Conservation (phyloP, 163 green algal species). For the Scenedesmus sp. region DNA sequence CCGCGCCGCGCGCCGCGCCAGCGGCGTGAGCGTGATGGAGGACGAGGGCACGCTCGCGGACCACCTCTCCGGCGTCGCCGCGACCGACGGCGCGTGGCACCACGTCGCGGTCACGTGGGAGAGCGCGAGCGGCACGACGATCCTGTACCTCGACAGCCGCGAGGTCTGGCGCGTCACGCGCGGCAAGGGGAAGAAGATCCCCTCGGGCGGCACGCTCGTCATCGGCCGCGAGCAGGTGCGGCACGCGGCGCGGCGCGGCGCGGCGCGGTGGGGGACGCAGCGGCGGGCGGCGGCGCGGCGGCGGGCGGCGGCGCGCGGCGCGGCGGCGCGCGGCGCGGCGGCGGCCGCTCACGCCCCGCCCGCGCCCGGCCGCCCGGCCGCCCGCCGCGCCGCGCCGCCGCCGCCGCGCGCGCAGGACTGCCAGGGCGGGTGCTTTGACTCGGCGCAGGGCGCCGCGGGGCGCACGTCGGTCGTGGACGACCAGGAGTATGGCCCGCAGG, state of each 20-base stretch:
- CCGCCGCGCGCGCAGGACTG: conserved; percentile 80
- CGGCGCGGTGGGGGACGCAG: too few relatives aligned
- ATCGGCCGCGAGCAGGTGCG: conserved; percentile 82
- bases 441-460: conserved; percentile 63
- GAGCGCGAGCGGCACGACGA: conserved; percentile 50
- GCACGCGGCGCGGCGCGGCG: neutral
- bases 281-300: too few relatives aligned
- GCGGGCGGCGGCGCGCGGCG: too few relatives aligned
- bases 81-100: conserved; percentile 88
- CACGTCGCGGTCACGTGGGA: conserved; percentile 83
- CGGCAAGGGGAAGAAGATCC: conserved; percentile 73
- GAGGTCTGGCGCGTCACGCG: conserved; percentile 78
- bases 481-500: conserved; percentile 85
- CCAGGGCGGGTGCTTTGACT: conserved; percentile 90
- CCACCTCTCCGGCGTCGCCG: conserved; percentile 74
- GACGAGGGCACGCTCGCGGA: conserved; percentile 80
- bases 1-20: conserved; percentile 18
- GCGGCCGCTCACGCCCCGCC: too few relatives aligned
- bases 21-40: conserved; percentile 85
- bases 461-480: conserved; percentile 48
- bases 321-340: too few relatives aligned
- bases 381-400: conserved; percentile 11
- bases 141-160: conserved; percentile 87
- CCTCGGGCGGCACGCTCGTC: conserved; percentile 84
- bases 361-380: neutral